These are phyloP conservation scores for Xerocomus minutiporus DNA, from an alignment of 1,284 basidiomycete species.

Conservation along the genomic window DNA sequence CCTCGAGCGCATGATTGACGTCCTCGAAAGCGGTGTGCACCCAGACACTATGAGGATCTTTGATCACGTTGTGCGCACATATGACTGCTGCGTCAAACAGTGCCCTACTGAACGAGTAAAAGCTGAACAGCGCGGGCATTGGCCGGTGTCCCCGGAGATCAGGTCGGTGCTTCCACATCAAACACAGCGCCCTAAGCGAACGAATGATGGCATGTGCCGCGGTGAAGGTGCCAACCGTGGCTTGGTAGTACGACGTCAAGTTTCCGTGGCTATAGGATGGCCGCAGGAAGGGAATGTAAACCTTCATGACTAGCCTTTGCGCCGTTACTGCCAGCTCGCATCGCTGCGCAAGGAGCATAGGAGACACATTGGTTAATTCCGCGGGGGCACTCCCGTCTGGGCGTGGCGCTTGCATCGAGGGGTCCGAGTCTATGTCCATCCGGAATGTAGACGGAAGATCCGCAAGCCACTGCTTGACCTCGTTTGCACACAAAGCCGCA, in stretches of 20 bases:
- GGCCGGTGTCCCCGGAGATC: conserved; percentile 23
- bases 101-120: conserved; percentile 56
- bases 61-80: conserved; percentile 55
- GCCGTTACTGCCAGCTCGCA: conserved; percentile 59
- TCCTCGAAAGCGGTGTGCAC: conserved; percentile 47
- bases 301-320: conserved; percentile 55
- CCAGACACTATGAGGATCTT: conserved; percentile 45
- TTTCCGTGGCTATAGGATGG: conserved; percentile 24
- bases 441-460: conserved; percentile 46
- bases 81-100: conserved; percentile 61
- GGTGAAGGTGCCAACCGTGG: conserved; percentile 51
- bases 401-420: conserved; percentile 13
- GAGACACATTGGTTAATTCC: conserved; percentile 25
- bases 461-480: conserved; percentile 50
- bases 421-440: conserved; percentile 34
- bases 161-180: conserved; percentile 36
- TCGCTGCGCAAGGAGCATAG: conserved; percentile 43
- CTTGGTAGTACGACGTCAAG: conserved; percentile 39
- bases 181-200: conserved; percentile 43
- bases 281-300: conserved; percentile 63
- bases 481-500: conserved; percentile 50
- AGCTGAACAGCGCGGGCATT: conserved; percentile 46
- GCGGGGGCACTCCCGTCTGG: conserved; percentile 6
- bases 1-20: conserved; percentile 45
- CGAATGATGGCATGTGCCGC: conserved; percentile 59